A percentile compares a stretch with the other conserved stretches of the same genome.
Conservation (phyloP, 148 eudicot genomes). For the Mesembryanthemum crystallinum region DNA sequence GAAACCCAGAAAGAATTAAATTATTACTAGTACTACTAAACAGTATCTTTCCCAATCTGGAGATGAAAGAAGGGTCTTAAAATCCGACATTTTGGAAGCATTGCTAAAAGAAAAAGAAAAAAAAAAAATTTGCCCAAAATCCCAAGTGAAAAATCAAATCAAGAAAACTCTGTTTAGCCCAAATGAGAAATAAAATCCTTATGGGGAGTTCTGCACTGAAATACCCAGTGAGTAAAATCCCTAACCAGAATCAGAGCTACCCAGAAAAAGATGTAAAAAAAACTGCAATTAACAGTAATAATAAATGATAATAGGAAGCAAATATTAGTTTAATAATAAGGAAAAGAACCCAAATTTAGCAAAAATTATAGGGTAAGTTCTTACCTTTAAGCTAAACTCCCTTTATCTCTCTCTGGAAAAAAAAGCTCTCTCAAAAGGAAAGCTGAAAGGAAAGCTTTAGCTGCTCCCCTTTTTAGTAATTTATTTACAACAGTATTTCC, state of each 20-base stretch:
- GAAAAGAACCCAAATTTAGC: neutral
- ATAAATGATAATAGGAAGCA: neutral
- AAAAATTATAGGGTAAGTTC: neutral
- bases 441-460: slow-evolving; percentile 20
- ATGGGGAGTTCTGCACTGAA: slow-evolving; percentile 10
- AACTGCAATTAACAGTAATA: neutral
- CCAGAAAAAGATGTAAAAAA: neutral
- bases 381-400: slow-evolving; percentile 12
- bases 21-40: neutral
- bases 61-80: neutral
- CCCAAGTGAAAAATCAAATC: slow-evolving; percentile 17
- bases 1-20: neutral
- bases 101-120: slow-evolving; percentile 6
- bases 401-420: slow-evolving; percentile 11
- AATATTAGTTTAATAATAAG: neutral
- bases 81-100: neutral
- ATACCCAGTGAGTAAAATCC: slow-evolving; percentile 29
- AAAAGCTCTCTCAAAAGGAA: slow-evolving; percentile 6
- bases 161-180: slow-evolving; percentile 13
- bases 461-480: neutral
- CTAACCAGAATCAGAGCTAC: slow-evolving; percentile 10
- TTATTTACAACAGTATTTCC: no score
- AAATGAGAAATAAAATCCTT: slow-evolving; percentile 19
- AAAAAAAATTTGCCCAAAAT: slow-evolving; percentile 8
- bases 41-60: neutral